Evolutionary conservation across 495 filamentous ascomycete species (phyloP).

Genomic region (Tuber indicum): DNA sequence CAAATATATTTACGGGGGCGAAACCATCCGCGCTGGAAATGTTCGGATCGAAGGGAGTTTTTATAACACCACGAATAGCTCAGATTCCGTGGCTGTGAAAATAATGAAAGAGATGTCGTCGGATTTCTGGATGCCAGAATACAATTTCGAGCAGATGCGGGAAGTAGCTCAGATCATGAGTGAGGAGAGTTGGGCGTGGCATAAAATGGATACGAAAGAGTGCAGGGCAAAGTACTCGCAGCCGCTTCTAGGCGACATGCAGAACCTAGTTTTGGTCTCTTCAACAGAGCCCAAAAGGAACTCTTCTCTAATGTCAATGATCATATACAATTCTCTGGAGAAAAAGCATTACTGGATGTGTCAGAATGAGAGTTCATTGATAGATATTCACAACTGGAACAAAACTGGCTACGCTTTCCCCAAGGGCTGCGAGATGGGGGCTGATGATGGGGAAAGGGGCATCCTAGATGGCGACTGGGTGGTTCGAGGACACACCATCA

Average conservation of each 20-base stretch:
- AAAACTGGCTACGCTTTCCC: conserved; percentile 16
- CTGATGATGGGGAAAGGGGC: conserved; percentile 21
- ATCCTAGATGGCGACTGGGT: conserved; percentile 24
- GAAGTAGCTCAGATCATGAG: neutral
- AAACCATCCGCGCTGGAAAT: neutral
- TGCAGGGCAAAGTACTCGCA: neutral
- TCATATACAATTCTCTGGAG: neutral
- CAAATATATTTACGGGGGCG: neutral
- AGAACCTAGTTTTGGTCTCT: neutral
- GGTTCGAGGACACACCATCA: conserved; percentile 26
- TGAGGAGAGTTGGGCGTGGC: neutral
- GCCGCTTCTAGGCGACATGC: neutral
- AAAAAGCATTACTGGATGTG: conserved; percentile 31
- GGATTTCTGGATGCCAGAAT: neutral
- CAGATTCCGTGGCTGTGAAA: neutral
- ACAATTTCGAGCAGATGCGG: neutral
- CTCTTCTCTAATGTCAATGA: neutral
- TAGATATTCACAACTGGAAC: conserved; percentile 7
- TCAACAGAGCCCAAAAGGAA: neutral
- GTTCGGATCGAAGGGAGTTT: neutral
- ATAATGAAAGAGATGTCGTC: neutral
- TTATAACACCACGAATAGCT: neutral
- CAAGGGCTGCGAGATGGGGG: conserved; percentile 14
- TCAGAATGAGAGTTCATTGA: conserved; percentile 7
- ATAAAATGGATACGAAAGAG: neutral